Evolutionary conservation across 208 protist species (phyloP).

Genomic region (Phytomonas sp.): DNA sequence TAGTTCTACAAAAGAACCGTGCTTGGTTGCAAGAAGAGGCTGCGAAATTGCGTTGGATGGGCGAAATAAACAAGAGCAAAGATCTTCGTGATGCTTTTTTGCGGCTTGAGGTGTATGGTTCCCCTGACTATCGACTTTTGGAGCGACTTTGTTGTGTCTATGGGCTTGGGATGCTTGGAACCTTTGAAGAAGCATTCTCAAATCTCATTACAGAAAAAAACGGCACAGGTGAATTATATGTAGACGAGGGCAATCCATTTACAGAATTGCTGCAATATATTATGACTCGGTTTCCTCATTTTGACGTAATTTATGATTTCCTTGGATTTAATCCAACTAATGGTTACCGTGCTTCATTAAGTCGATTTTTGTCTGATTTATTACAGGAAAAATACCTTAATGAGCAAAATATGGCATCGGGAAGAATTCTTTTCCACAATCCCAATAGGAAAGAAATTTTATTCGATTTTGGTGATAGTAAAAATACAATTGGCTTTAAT

Average conservation of each 20-base stretch:
- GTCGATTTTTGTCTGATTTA: constrained; percentile 36
- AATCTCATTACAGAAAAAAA: constrained; percentile 69
- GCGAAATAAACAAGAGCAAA: constrained; percentile 76
- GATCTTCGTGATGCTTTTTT: constrained; percentile 76
- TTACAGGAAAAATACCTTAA: constrained; percentile 9
- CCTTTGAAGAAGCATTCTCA: constrained; percentile 72
- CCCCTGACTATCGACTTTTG: constrained; percentile 55
- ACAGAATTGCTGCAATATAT: constrained; percentile 41
- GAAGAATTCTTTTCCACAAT: constrained; percentile 24
- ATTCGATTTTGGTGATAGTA: constrained; percentile 73
- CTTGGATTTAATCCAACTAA: constrained; percentile 56
- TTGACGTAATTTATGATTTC: constrained; percentile 79
- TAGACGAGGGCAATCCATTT: constrained; percentile 61
- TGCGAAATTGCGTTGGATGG: constrained; percentile 72
- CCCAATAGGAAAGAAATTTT: constrained; percentile 36
- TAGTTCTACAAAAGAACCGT: constrained; percentile 49
- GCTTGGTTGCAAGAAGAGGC: constrained; percentile 72
- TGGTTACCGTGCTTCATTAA: constrained; percentile 52
- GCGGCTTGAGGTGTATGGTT: constrained; percentile 62
- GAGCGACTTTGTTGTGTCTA: constrained; percentile 81
- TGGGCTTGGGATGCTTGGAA: constrained; percentile 55
- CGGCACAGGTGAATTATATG: constrained; percentile 24
- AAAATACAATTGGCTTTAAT: constrained; percentile 31
- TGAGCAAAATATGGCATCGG: neutral
- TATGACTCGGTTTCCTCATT: constrained; percentile 47